These are phyloP conservation scores for Aspergillus quadrilineatus DNA, from an alignment of 2,329 filamentous ascomycete species.

Conservation along the genomic window DNA sequence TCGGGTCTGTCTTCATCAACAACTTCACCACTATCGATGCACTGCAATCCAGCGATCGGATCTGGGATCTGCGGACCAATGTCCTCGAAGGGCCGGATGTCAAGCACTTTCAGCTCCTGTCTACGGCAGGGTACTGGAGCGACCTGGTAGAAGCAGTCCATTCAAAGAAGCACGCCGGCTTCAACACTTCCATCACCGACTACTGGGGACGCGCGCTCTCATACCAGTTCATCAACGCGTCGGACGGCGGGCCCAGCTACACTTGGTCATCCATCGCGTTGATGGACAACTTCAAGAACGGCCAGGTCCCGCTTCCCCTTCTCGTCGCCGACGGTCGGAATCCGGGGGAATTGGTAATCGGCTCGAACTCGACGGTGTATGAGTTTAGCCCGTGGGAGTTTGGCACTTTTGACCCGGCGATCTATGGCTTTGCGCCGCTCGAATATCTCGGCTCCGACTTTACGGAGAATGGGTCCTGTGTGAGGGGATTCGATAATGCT, in stretches of 20 bases:
- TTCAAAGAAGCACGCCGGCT: constrained; percentile 64
- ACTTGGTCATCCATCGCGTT: constrained; percentile 77
- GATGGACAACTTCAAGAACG: constrained; percentile 59
- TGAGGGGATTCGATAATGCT: constrained; percentile 75
- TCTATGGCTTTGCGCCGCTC: constrained; percentile 68
- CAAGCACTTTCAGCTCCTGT: constrained; percentile 41
- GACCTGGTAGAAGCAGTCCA: constrained; percentile 59
- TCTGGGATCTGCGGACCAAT: constrained; percentile 34
- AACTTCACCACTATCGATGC: constrained; percentile 70
- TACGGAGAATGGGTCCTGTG: constrained; percentile 62
- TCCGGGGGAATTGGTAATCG: constrained; percentile 59
- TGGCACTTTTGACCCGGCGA: constrained; percentile 69
- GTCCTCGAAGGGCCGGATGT: constrained; percentile 50
- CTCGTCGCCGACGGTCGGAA: constrained; percentile 66
- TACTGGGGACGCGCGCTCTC: constrained; percentile 67
- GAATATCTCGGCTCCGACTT: constrained; percentile 72
- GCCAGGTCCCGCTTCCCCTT: constrained; percentile 67
- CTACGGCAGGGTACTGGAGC: constrained; percentile 62
- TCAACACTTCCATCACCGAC: constrained; percentile 73
- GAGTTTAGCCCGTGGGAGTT: constrained; percentile 78
- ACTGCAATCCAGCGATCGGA: constrained; percentile 20
- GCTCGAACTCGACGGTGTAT: constrained; percentile 69
- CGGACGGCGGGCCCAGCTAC: constrained; percentile 69
- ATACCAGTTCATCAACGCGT: constrained; percentile 76
- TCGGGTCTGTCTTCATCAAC: constrained; percentile 74